Conservation (phyloP, 1,284 basidiomycete genomes). For the Wolfiporia cocos region DNA sequence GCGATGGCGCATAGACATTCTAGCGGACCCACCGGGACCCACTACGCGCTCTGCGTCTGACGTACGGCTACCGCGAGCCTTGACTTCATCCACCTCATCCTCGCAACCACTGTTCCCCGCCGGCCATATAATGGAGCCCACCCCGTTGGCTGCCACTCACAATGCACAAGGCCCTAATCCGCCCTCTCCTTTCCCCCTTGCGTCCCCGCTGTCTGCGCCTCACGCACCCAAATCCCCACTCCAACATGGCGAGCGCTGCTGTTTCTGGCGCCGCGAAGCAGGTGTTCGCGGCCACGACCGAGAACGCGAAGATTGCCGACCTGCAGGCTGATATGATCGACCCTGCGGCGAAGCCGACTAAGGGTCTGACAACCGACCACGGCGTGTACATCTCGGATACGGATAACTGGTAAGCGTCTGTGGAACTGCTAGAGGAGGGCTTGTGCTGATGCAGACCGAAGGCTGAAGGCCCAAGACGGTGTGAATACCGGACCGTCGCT, state of each 20-base stretch:
- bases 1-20: too few species aligned
- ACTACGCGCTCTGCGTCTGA: constrained; percentile 1
- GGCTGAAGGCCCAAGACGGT: constrained; percentile 47
- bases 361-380: constrained; percentile 53
- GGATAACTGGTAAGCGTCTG: constrained; percentile 52
- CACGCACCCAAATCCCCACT: background rate
- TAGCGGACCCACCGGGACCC: too few species aligned
- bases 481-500: constrained; percentile 44
- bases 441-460: constrained; percentile 17
- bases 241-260: constrained; percentile 16
- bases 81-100: background rate
- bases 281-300: constrained; percentile 22
- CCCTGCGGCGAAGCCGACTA: constrained; percentile 21
- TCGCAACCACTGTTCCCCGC: background rate
- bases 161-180: background rate
- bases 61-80: background rate
- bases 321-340: constrained; percentile 38
- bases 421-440: background rate
- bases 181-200: background rate
- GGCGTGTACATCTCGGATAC: constrained; percentile 56
- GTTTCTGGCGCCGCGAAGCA: constrained; percentile 20
- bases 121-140: too few species aligned
- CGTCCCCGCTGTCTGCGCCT: background rate
- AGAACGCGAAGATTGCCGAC: constrained; percentile 38
- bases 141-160: too few species aligned